A percentile compares a stretch with the other conserved stretches of the same genome.
Evolutionary conservation across 257 asterid species (phyloP).

Genomic region (Thymus mandschuricus): DNA sequence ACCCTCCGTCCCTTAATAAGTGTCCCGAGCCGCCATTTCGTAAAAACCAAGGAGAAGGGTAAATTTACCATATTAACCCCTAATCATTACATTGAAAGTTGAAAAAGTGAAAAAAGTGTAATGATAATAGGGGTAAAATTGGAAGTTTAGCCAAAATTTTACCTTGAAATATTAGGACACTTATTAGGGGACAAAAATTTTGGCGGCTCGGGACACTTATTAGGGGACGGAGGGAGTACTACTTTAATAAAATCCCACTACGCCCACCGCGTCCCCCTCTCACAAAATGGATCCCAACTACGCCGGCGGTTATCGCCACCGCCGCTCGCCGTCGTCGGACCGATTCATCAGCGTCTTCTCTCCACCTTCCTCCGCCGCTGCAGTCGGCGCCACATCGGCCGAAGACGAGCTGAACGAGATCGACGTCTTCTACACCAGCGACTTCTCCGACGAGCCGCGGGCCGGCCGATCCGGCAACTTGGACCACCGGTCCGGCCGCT

Average conservation of each 20-base stretch:
- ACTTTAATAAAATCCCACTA: not conserved
- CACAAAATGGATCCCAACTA: conserved; percentile 56
- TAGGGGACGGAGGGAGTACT: too few species aligned
- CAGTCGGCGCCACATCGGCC: conserved; percentile 22
- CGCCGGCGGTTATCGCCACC: conserved; percentile 49
- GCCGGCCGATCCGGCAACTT: conserved; percentile 1
- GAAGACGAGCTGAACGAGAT: conserved; percentile 73
- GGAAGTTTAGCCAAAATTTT: too few species aligned
- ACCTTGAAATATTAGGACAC: too few species aligned
- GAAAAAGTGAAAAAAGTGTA: too few species aligned
- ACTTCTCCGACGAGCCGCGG: conserved; percentile 39
- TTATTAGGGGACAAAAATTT: too few species aligned
- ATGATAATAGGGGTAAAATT: too few species aligned
- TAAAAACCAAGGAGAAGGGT: too few species aligned
- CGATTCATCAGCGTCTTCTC: conserved; percentile 68
- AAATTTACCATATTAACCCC: too few species aligned
- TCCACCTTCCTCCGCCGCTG: conserved; percentile 47
- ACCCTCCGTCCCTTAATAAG: too few species aligned
- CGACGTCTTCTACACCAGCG: conserved; percentile 71
- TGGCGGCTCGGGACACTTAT: too few species aligned
- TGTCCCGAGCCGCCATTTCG: too few species aligned
- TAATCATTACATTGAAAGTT: too few species aligned
- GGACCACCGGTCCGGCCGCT: conserved; percentile 34
- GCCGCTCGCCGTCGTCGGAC: conserved; percentile 66
- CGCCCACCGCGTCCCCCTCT: not conserved